phyloP scores from a whole-genome alignment of 116 monocot genomes.

The Zostera marina region DNA sequence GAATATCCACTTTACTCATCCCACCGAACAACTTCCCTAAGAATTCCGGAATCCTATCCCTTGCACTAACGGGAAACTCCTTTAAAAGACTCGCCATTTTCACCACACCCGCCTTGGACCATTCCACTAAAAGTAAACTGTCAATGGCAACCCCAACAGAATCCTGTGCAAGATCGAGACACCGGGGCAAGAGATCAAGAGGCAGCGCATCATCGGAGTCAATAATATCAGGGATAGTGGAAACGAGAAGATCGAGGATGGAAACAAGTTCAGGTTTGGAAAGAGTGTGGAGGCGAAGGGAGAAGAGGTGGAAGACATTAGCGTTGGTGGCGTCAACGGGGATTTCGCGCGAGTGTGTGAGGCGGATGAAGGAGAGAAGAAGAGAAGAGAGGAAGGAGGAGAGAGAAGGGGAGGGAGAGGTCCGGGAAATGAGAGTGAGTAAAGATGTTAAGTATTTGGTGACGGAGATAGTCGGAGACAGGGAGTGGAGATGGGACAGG shows the following conservation, averaged over 20 bases:
- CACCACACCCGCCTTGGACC: conserved; percentile 47
- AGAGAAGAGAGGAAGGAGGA: conserved; percentile 27
- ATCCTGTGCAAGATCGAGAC: conserved; percentile 1
- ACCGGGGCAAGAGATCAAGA: conserved; percentile 20
- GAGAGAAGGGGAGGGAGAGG: conserved; percentile 19
- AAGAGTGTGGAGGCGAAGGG: conserved; percentile 19
- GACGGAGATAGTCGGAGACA: conserved; percentile 11
- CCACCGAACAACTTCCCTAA: conserved; percentile 41
- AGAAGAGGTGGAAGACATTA: conserved; percentile 33
- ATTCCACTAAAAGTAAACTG: conserved; percentile 26
- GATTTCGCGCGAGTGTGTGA: conserved; percentile 19
- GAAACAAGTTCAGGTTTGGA: conserved; percentile 12
- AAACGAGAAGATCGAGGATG: conserved; percentile 17
- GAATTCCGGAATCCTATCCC: conserved; percentile 20
- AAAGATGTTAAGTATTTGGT: conserved; percentile 29
- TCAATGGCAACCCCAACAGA: conserved; percentile 7
- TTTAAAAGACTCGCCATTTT: conserved; percentile 40
- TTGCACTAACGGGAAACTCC: conserved; percentile 29
- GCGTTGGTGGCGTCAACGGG: conserved; percentile 8
- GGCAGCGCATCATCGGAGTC: conserved; percentile 18
- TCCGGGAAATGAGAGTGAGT: conserved; percentile 22
- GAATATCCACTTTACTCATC: conserved; percentile 46
- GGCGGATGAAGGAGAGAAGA: conserved; percentile 27
- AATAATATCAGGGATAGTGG: conserved; percentile 10
- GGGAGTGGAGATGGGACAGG: conserved; percentile 24